Conservation (phyloP, 108 stramenopile genomes). For the Conticribra guillardii region DNA sequence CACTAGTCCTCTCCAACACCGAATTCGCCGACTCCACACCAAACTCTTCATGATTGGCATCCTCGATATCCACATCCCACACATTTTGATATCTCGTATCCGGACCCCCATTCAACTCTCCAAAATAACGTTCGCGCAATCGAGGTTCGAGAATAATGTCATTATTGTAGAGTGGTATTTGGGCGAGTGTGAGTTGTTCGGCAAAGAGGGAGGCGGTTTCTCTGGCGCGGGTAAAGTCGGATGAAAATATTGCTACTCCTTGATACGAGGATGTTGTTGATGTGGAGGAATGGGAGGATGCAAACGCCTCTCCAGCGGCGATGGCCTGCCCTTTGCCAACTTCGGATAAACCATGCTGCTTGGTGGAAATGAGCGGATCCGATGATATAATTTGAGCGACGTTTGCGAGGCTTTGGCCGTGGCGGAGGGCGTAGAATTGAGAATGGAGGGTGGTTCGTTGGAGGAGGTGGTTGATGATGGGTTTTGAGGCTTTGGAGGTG, state of each 20-base stretch:
- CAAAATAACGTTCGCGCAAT: conserved; percentile 88
- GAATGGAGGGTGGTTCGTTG: conserved; percentile 3
- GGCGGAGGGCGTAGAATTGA: conserved; percentile 74
- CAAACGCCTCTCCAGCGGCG: conserved; percentile 60
- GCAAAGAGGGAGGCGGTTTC: conserved; percentile 74
- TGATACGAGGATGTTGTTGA: background rate
- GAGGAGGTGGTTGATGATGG: conserved; percentile 36
- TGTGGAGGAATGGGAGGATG: conserved; percentile 16
- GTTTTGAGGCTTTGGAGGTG: background rate
- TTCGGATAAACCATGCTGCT: conserved; percentile 70
- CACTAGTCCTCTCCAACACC: conserved; percentile 69
- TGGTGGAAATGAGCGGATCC: conserved; percentile 67
- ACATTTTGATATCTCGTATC: conserved; percentile 79
- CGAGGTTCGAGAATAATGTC: conserved; percentile 58
- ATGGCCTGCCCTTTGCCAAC: conserved; percentile 73
- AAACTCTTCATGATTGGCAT: conserved; percentile 61
- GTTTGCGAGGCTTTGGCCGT: conserved; percentile 89
- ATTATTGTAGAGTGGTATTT: conserved; percentile 38
- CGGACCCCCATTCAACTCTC: conserved; percentile 64
- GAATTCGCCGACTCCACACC: conserved; percentile 79
- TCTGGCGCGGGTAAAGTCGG: conserved; percentile 68
- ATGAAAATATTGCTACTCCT: conserved; percentile 63
- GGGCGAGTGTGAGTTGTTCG: conserved; percentile 5
- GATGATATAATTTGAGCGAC: conserved; percentile 81
- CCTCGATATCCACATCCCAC: conserved; percentile 73